A percentile compares a stretch with the other conserved stretches of the same genome.
These are phyloP conservation scores for Saccharum hybrid DNA, from an alignment of 202 grass and related monocot genomes.

Conservation along the genomic window DNA sequence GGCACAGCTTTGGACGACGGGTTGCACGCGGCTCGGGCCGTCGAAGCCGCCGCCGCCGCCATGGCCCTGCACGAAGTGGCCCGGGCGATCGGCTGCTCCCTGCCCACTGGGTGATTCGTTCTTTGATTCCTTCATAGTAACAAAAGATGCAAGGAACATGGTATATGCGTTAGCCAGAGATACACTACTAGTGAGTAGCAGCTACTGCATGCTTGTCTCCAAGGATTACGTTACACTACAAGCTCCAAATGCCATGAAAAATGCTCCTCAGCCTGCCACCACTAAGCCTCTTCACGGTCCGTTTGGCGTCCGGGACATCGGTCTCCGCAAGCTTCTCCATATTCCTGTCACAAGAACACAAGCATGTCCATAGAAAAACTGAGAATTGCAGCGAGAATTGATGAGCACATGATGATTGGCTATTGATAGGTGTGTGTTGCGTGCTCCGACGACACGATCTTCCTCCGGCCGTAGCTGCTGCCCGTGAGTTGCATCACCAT, in stretches of 20 bases:
- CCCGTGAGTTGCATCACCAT: conserved; percentile 64
- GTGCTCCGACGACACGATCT: conserved; percentile 76
- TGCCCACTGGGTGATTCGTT: conserved; percentile 8
- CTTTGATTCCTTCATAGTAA: conserved; percentile 51
- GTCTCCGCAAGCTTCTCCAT: conserved; percentile 75
- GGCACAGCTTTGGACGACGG: too few species aligned
- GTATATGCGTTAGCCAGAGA: conserved; percentile 46
- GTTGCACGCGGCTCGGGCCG: too few species aligned
- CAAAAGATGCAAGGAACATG: conserved; percentile 46
- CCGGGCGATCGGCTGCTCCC: too few species aligned
- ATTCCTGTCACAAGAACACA: conserved; percentile 40
- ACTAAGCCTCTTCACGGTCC: conserved; percentile 83
- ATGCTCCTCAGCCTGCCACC: conserved; percentile 76
- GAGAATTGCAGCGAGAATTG: background rate
- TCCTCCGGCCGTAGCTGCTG: conserved; percentile 69
- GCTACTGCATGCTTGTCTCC: conserved; percentile 15
- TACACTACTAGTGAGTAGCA: background rate
- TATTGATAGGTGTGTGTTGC: background rate
- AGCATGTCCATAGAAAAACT: background rate
- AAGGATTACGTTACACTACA: conserved; percentile 28
- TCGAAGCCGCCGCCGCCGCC: too few species aligned
- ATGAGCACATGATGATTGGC: background rate
- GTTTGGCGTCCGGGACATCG: conserved; percentile 73
- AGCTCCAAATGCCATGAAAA: conserved; percentile 85
- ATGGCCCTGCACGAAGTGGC: too few species aligned